Evolutionary conservation across 805 yeast species (phyloP).

Genomic region (Candida adriatica): DNA sequence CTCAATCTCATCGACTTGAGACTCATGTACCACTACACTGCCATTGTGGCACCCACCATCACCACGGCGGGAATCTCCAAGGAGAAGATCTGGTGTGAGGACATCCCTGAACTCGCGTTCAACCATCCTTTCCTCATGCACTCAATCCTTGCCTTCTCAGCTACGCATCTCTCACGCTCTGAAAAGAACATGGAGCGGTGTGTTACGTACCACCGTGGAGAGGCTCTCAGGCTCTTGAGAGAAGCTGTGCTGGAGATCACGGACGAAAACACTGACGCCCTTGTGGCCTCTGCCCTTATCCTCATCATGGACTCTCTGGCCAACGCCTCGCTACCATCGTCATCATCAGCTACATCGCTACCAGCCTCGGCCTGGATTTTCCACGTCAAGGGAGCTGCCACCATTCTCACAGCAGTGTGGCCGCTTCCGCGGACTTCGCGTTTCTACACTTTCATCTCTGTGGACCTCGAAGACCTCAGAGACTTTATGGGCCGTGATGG

Average conservation of each 20-base stretch:
- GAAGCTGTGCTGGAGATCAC: conserved; percentile 83
- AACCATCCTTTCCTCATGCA: conserved; percentile 89
- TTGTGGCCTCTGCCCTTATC: conserved; percentile 86
- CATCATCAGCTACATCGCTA: conserved; percentile 39
- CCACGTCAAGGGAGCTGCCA: conserved; percentile 96
- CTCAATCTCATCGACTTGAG: conserved; percentile 51
- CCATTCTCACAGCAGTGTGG: conserved; percentile 94
- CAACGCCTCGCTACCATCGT: conserved; percentile 58
- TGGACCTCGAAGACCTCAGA: conserved; percentile 85
- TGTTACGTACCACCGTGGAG: conserved; percentile 82
- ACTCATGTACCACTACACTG: conserved; percentile 81
- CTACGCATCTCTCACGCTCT: conserved; percentile 80
- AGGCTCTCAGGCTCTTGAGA: conserved; percentile 71
- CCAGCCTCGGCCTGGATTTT: conserved; percentile 97
- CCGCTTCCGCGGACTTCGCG: conserved; percentile 68
- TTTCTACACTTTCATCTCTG: conserved; percentile 67
- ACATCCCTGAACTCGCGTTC: conserved; percentile 84
- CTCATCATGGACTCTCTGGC: conserved; percentile 91
- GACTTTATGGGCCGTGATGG: conserved; percentile 39
- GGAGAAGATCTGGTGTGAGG: conserved; percentile 77
- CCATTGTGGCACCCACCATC: conserved; percentile 78
- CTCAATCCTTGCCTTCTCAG: conserved; percentile 82
- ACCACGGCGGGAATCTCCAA: conserved; percentile 89
- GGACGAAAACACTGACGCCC: conserved; percentile 82
- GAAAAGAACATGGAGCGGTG: conserved; percentile 72